These are phyloP conservation scores for Nitzschia putrida DNA, from an alignment of 108 stramenopile genomes.

Conservation along the genomic window DNA sequence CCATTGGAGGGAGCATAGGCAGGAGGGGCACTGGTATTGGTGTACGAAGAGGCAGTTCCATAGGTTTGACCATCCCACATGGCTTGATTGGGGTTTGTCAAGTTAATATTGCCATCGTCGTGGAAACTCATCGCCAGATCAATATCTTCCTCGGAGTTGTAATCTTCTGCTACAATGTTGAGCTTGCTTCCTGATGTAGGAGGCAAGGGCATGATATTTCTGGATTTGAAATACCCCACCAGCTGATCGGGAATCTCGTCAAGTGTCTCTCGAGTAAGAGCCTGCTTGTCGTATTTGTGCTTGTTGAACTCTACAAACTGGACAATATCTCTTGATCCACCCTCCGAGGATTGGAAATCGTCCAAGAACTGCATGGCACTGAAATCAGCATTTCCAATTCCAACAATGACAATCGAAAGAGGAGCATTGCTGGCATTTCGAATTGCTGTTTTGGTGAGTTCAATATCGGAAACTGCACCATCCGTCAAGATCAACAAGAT, in stretches of 20 bases:
- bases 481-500: conserved; percentile 92
- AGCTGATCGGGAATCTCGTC: conserved; percentile 85
- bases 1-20: not conserved
- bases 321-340: conserved; percentile 66
- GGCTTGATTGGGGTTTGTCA: conserved; percentile 17
- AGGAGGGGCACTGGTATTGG: not conserved
- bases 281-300: conserved; percentile 43
- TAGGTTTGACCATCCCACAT: conserved; percentile 21
- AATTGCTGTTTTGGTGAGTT: conserved; percentile 61
- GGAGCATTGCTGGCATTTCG: conserved; percentile 63
- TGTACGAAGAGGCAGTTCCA: conserved; percentile 5
- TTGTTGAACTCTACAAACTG: conserved; percentile 75
- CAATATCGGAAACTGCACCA: conserved; percentile 82
- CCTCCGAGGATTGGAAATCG: conserved; percentile 40
- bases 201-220: conserved; percentile 43
- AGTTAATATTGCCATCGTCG: conserved; percentile 17
- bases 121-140: conserved; percentile 33
- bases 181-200: conserved; percentile 23
- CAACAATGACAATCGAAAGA: conserved; percentile 83
- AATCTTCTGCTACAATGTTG: conserved; percentile 29
- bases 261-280: conserved; percentile 67
- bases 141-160: conserved; percentile 45
- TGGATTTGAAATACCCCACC: conserved; percentile 60
- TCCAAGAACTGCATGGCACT: conserved; percentile 81
- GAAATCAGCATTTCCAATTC: conserved; percentile 84